Evolutionary conservation across 441 rosid species (phyloP).

Genomic region (Adansonia gregorii): DNA sequence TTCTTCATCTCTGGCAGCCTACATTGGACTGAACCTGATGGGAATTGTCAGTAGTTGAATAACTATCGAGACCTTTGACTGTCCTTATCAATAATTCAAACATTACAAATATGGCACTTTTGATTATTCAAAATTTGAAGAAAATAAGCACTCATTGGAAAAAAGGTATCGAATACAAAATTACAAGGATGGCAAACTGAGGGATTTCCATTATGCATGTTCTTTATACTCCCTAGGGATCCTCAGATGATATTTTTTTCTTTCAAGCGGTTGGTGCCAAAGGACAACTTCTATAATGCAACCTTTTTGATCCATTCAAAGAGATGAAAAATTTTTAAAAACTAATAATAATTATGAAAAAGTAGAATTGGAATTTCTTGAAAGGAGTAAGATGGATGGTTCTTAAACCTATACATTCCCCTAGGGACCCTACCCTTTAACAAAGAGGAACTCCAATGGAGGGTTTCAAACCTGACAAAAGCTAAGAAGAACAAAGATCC

Average conservation of each 20-base stretch:
- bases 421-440: constrained; percentile 26
- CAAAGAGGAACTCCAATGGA: constrained; percentile 43
- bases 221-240: constrained; percentile 21
- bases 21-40: background rate
- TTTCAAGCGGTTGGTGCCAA: constrained; percentile 6
- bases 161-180: background rate
- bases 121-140: background rate
- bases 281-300: constrained; percentile 10
- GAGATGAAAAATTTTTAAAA: background rate
- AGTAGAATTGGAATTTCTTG: constrained; percentile 29
- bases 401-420: constrained; percentile 31
- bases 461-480: constrained; percentile 48
- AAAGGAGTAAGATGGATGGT: constrained; percentile 42
- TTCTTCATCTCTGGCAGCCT: background rate
- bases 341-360: background rate
- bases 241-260: background rate
- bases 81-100: background rate
- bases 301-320: constrained; percentile 17
- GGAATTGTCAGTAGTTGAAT: background rate
- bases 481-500: constrained; percentile 46
- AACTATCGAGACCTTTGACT: background rate
- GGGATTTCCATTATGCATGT: constrained; percentile 14
- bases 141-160: background rate
- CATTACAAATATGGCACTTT: background rate
- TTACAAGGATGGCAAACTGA: background rate